Conservation (phyloP, 78 protist species). For the Speleostelium caveatum region DNA sequence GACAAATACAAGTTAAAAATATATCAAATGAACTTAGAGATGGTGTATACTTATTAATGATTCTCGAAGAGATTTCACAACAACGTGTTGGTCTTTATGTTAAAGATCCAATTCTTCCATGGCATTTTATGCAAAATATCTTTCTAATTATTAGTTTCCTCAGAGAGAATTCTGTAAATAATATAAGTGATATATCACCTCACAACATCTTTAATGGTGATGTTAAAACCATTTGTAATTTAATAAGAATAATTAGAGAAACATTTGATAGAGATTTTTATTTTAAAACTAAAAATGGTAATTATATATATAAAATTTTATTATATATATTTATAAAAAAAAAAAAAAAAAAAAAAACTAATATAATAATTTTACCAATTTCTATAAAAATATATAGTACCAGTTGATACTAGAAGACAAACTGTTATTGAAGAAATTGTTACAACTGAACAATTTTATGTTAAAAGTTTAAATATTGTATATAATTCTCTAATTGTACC, state of each 20-base stretch:
- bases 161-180: conserved; percentile 42
- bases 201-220: conserved; percentile 72
- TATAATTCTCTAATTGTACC: conserved; percentile 47
- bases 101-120: conserved; percentile 55
- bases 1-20: conserved; percentile 14
- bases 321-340: no score
- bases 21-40: conserved; percentile 30
- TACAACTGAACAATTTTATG: conserved; percentile 63
- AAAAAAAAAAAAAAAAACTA: no score
- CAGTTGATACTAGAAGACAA: conserved; percentile 57
- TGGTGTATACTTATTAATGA: conserved; percentile 23
- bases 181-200: conserved; percentile 14
- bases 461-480: conserved; percentile 30
- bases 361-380: no score
- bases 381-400: conserved; percentile 34
- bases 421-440: conserved; percentile 76
- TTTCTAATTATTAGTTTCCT: conserved; percentile 19
- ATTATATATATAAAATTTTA: no score
- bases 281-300: neutral
- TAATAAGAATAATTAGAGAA: conserved; percentile 41
- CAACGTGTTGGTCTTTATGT: conserved; percentile 43
- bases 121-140: conserved; percentile 77
- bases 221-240: conserved; percentile 12
- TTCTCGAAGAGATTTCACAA: conserved; percentile 28
- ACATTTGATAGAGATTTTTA: conserved; percentile 53